Base-by-base conservation (phyloP, 805 yeast species). In the Tetrapisispora pingtungensis region DNA sequence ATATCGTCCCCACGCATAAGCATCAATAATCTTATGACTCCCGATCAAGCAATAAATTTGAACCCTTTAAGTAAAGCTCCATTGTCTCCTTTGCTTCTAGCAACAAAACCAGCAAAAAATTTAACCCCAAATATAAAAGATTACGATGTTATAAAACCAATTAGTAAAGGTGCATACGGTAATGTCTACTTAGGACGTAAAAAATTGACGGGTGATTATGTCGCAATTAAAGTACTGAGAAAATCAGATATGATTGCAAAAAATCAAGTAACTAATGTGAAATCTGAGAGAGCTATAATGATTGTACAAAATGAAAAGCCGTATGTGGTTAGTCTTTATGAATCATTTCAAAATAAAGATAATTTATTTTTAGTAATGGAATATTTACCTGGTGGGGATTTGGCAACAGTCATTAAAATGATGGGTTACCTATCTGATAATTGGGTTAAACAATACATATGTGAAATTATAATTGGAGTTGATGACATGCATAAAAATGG, bases 161-260 rank as follows among this genome's bases (percentile, higher is more conserved):
- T 93, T 42, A 86, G 96, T 56, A 85, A 87, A 57, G 98, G 99
- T 35, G 98, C 99, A 0, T 93, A 89, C 70, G 98, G 98, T 0
- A 83, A 94, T 32, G 99, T 93, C 2, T 93, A 80, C 62, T 70
- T 93, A 8, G 89, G 96, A 0, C 78, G 81, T 51, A 75, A 93
- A 56, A 81, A 79, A 54, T 64, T 83, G 12, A 90, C 97, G 0
- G 96, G 97, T 4, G 98, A 94, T 50, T 84, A 88, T 62, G 90
- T 85, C 54, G 98, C 99, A 0, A 88, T 93, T 49, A 93, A 93
- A 61, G 93, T 87, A 13, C 67, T 93, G 49, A 85, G 81, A 54
- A 93, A 93, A 63, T 75, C 94, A 3, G 97, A 93, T 63, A 93
- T 93, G 97, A 81, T 93, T 48, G 90, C 96, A 1, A 93, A 90